These are phyloP conservation scores for Talaromyces rugulosus DNA, from an alignment of 2,329 filamentous ascomycete genomes.

Conservation along the genomic window DNA sequence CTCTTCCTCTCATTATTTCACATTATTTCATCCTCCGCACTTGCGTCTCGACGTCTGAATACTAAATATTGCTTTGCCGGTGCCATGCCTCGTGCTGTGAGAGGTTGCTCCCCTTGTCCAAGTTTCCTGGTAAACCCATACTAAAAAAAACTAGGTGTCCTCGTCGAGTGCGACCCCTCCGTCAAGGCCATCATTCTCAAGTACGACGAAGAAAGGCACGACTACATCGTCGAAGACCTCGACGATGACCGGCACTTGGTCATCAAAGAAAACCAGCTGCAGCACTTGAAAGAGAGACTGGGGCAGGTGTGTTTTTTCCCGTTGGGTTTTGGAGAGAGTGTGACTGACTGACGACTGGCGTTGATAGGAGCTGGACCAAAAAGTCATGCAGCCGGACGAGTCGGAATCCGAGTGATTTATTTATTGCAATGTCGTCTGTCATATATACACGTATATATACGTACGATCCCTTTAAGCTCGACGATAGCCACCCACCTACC, in stretches of 20 bases:
- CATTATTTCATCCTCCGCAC: background rate
- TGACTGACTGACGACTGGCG: background rate
- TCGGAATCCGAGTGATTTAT: slow-evolving; percentile 37
- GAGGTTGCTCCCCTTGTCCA: slow-evolving; percentile 23
- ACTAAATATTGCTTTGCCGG: background rate
- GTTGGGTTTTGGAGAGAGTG: background rate
- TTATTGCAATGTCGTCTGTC: background rate
- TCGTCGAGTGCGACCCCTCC: slow-evolving; percentile 46
- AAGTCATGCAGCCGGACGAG: slow-evolving; percentile 45
- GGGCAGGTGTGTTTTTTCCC: slow-evolving; percentile 30
- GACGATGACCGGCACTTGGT: slow-evolving; percentile 44
- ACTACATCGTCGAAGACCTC: slow-evolving; percentile 46
- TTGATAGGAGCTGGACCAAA: slow-evolving; percentile 42
- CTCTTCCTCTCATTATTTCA: background rate
- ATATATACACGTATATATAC: background rate
- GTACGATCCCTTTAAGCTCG: background rate
- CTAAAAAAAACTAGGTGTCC: slow-evolving; percentile 30
- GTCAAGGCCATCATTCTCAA: slow-evolving; percentile 48
- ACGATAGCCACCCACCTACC: background rate
- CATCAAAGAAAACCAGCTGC: slow-evolving; percentile 44
- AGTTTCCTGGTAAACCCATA: background rate
- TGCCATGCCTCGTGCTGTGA: slow-evolving; percentile 39
- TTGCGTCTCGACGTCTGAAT: too few species aligned
- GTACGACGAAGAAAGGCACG: slow-evolving; percentile 43
- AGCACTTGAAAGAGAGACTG: slow-evolving; percentile 38